A percentile compares a stretch with the other conserved stretches of the same genome.
Evolutionary conservation across 306 rosid species (phyloP).

Genomic region (Quercus mongolica): DNA sequence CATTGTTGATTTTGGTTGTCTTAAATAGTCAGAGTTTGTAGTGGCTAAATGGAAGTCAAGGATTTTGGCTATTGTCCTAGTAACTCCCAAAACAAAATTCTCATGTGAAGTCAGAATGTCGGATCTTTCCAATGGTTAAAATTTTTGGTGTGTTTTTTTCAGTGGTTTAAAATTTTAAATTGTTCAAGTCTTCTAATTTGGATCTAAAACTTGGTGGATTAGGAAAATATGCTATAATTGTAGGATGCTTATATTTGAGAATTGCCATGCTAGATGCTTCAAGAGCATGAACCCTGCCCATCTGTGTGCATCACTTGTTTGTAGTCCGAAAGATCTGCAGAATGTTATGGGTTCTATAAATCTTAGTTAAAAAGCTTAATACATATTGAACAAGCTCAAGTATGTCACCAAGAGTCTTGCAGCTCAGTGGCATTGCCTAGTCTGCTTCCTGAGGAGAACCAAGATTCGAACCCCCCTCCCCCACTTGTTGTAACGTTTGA

Average conservation of each 20-base stretch:
- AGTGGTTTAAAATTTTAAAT: background rate
- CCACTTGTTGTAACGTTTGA: too few relatives aligned
- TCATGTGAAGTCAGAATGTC: background rate
- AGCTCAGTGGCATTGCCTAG: too few relatives aligned
- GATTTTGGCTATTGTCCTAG: background rate
- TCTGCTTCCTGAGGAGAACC: too few relatives aligned
- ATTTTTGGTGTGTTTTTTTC: background rate
- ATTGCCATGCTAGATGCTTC: background rate
- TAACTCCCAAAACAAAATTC: background rate
- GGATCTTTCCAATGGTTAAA: background rate
- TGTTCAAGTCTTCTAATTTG: background rate
- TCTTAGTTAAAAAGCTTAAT: background rate
- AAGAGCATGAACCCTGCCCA: background rate
- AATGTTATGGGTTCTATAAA: background rate
- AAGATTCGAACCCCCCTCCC: too few relatives aligned
- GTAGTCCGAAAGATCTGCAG: background rate
- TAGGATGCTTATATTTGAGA: background rate
- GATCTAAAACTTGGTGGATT: background rate
- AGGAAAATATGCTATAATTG: background rate
- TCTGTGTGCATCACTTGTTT: background rate
- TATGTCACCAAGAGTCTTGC: background rate
- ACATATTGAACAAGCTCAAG: background rate
- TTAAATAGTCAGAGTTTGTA: background rate
- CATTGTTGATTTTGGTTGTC: background rate
- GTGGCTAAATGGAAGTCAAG: background rate